phyloP scores from a whole-genome alignment of 192 early-diverging fungal genomes.

The Globomyces pollinis-pini region DNA sequence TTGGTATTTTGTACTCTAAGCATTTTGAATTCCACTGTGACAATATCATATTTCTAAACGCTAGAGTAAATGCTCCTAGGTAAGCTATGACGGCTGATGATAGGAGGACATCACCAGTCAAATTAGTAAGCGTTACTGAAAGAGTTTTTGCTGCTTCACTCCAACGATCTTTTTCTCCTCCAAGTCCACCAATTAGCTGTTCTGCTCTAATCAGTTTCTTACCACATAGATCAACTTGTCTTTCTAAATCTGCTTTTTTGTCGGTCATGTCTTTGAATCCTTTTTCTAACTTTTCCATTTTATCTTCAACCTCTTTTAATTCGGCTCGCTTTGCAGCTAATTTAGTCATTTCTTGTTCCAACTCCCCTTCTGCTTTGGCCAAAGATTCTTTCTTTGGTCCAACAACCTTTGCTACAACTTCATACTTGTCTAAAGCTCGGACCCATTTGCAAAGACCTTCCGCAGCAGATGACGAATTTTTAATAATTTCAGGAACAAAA shows the following conservation, averaged over 20 bases:
- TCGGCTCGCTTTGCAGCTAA: constrained; percentile 46
- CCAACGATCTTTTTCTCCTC: constrained; percentile 56
- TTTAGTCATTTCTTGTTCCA: constrained; percentile 52
- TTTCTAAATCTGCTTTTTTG: constrained; percentile 50
- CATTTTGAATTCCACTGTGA: constrained; percentile 42
- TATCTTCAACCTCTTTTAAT: constrained; percentile 54
- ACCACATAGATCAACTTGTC: constrained; percentile 46
- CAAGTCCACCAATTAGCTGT: constrained; percentile 50
- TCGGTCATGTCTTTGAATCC: constrained; percentile 43
- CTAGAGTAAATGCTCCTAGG: constrained; percentile 49
- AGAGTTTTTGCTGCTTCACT: constrained; percentile 41
- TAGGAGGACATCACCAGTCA: constrained; percentile 53
- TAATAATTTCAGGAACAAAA: constrained; percentile 53
- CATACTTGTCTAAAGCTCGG: constrained; percentile 52
- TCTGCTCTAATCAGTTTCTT: constrained; percentile 51
- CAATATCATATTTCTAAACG: constrained; percentile 39
- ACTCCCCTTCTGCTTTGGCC: constrained; percentile 48
- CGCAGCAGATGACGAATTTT: constrained; percentile 51
- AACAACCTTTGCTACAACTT: constrained; percentile 52
- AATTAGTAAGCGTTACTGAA: constrained; percentile 31
- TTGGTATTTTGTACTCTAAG: constrained; percentile 37
- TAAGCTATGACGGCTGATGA: constrained; percentile 54
- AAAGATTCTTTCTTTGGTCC: constrained; percentile 49
- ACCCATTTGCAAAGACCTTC: constrained; percentile 56
- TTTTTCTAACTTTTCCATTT: constrained; percentile 47